Percentiles rank a stretch among this genome's conserved stretches.
These are phyloP conservation scores for Epichloe sp. DNA, from an alignment of 2,329 filamentous ascomycete genomes.

Conservation along the genomic window DNA sequence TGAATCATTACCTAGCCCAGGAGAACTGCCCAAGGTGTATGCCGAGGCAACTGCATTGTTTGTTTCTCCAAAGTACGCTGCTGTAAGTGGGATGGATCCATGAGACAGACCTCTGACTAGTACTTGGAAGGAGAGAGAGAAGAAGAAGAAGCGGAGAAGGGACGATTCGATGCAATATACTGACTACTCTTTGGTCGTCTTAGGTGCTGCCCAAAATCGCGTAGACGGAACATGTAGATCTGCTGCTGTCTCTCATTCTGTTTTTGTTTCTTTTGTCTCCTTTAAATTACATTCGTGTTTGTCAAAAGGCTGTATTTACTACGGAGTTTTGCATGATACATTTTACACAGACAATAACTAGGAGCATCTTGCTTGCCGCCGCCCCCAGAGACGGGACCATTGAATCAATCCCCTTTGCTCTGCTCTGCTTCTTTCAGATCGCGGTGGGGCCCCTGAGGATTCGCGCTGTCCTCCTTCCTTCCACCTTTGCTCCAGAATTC, in stretches of 20 bases:
- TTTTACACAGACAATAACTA: neutral
- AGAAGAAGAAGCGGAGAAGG: too few relatives aligned
- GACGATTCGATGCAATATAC: neutral
- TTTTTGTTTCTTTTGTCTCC: neutral
- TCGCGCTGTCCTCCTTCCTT: too few relatives aligned
- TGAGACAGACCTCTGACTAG: too few relatives aligned
- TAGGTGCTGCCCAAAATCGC: neutral
- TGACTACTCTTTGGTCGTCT: neutral
- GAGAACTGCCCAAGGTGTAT: constrained; percentile 51
- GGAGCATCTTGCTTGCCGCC: too few relatives aligned
- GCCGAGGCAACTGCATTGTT: constrained; percentile 80
- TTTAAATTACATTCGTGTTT: neutral
- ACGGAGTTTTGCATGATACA: neutral
- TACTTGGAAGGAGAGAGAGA: neutral
- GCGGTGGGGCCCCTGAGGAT: too few relatives aligned
- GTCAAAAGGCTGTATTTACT: neutral
- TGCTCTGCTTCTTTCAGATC: neutral
- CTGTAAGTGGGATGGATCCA: constrained; percentile 35
- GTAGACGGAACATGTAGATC: neutral
- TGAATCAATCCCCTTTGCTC: neutral
- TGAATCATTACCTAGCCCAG: constrained; percentile 56
- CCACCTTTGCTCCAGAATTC: too few relatives aligned
- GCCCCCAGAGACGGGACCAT: too few relatives aligned
- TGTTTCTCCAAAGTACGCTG: constrained; percentile 73
- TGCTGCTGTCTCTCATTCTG: neutral